A percentile compares a stretch with the other conserved stretches of the same genome.
Evolutionary conservation across 2,329 filamentous ascomycete species (phyloP).

Genomic region (Hymenoscyphus scutula): DNA sequence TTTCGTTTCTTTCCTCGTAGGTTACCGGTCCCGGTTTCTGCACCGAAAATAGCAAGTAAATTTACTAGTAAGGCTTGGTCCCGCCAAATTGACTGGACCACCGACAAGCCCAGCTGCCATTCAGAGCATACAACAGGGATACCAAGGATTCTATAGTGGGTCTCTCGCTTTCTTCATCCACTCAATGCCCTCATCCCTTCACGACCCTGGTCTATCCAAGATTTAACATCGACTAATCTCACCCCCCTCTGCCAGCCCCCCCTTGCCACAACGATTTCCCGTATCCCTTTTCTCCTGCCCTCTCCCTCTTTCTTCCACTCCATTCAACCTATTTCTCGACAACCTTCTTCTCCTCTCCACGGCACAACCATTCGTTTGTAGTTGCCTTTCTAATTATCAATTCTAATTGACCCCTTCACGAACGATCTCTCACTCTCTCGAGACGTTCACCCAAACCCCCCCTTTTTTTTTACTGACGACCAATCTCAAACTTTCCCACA

Average conservation of each 20-base stretch:
- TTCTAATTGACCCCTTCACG: slow-evolving; percentile 22
- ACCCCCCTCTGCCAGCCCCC: neutral
- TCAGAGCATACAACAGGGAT: too few species aligned
- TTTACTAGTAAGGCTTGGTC: too few species aligned
- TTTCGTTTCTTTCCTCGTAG: neutral
- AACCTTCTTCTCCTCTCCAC: slow-evolving; percentile 3
- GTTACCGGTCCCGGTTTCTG: neutral
- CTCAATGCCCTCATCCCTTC: too few species aligned
- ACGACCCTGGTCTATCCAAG: neutral
- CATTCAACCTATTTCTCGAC: neutral
- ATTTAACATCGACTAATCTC: neutral
- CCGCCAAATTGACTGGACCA: neutral
- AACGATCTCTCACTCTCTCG: slow-evolving; percentile 29
- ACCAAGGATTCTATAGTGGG: too few species aligned
- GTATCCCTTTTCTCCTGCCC: slow-evolving; percentile 6
- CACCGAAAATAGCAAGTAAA: slow-evolving; percentile 1
- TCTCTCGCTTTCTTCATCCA: neutral
- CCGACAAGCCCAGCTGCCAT: neutral
- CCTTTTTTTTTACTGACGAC: slow-evolving; percentile 9
- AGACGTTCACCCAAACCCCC: slow-evolving; percentile 16
- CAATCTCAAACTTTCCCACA: slow-evolving; percentile 4
- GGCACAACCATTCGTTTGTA: slow-evolving; percentile 28
- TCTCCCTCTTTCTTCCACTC: neutral
- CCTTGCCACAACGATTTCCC: neutral
- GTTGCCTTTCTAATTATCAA: slow-evolving; percentile 21